phyloP scores from a whole-genome alignment of 345 rosid genomes.

The Zanthoxylum bungeanum region DNA sequence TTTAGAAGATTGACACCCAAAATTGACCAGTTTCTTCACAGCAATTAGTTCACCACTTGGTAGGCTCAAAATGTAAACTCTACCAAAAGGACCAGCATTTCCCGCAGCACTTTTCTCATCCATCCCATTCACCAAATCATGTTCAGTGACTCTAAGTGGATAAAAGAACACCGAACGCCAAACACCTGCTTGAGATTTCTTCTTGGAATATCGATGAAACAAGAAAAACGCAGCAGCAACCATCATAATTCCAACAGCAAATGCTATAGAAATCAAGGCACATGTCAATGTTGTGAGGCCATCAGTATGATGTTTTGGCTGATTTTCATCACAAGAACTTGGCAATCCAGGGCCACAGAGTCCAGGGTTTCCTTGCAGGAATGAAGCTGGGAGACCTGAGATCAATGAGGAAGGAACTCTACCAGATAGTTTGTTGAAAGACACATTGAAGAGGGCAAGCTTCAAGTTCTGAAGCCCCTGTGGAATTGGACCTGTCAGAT shows the following conservation, averaged over 20 bases:
- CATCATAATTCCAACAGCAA: slow-evolving; percentile 49
- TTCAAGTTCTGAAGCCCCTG: slow-evolving; percentile 70
- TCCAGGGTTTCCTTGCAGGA: slow-evolving; percentile 75
- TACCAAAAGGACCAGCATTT: slow-evolving; percentile 60
- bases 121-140: slow-evolving; percentile 61
- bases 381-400: slow-evolving; percentile 90
- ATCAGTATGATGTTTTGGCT: slow-evolving; percentile 31
- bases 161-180: slow-evolving; percentile 83
- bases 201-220: slow-evolving; percentile 47
- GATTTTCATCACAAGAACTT: slow-evolving; percentile 45
- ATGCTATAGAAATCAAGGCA: slow-evolving; percentile 61
- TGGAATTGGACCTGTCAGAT: slow-evolving; percentile 77
- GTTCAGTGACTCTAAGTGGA: slow-evolving; percentile 76
- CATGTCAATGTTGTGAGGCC: slow-evolving; percentile 41
- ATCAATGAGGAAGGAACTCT: slow-evolving; percentile 64
- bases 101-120: slow-evolving; percentile 61
- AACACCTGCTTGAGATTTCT: slow-evolving; percentile 45
- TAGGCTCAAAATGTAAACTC: slow-evolving; percentile 52
- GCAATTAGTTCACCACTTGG: slow-evolving; percentile 82
- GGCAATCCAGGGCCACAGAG: slow-evolving; percentile 89
- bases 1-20: slow-evolving; percentile 60
- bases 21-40: slow-evolving; percentile 65
- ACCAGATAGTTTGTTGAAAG: slow-evolving; percentile 75
- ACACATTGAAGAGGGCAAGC: slow-evolving; percentile 91
- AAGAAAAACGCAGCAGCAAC: slow-evolving; percentile 50